Base-by-base conservation (phyloP, 1,139 yeast genomes). In the Magnusiomyces ingens region DNA sequence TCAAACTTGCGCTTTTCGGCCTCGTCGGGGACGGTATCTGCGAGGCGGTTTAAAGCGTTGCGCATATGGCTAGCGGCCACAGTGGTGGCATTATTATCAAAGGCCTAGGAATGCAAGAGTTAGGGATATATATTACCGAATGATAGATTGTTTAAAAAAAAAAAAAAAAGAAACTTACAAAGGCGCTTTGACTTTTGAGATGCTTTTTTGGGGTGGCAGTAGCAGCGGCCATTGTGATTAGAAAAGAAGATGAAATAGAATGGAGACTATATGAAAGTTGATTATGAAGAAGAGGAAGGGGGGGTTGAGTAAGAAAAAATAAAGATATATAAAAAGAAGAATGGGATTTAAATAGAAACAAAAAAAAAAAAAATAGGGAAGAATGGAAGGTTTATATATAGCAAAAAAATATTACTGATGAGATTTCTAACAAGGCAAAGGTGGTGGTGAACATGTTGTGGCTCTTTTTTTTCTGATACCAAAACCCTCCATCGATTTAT, bases 31-130 rank as follows among this genome's bases (percentile, higher is more conserved):
- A 88, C 88, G 22, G 93, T 79, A 70, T 91, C 98, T 50, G 93
- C 85, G 68, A 93, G 76, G 69, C 79, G 81, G 78, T 93, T 93
- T 73, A 93, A 80, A 2, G 96, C 95, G 69, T 93, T 93, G 67
- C 98, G 84, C 98, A 93, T 93, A 71, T 91, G 97, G 58, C 95
- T 85, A 8, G 99, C 98, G 37, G 99, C 96, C 58, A 90, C 95
- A 59, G 89, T 89, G 58, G 96, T 89, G 49, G 97, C 91, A 60
- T 95, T 88, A 75, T 87, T 86, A 73, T 93, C 99, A 67, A 93
- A 93, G 26, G 96, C 96, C 82, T 85, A 68, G 45, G 41, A 53
- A 47, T 48, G 12, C 15, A 22, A 29, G 22, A 40, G 17, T 40
- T 40, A 19, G 21, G n/a, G 19, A 40, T 3, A 12, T 18, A 26